Evolutionary conservation across 2,329 filamentous ascomycete species (phyloP).

Genomic region (Pestalotiopsis fici): DNA sequence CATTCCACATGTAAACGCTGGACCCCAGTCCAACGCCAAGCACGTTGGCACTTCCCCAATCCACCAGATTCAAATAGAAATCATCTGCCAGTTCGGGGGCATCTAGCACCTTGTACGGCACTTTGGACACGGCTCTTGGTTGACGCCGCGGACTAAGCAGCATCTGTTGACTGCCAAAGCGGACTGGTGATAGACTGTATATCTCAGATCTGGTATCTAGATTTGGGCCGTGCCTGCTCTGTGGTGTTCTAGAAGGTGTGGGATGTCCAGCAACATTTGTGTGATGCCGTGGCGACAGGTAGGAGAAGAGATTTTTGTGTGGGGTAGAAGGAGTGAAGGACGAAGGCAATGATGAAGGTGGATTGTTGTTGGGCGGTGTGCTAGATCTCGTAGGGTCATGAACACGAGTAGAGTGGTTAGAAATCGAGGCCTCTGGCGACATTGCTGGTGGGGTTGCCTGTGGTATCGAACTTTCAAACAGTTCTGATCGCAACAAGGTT

Average conservation of each 20-base stretch:
- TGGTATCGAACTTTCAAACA: slow-evolving; percentile 89
- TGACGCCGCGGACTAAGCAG: slow-evolving; percentile 87
- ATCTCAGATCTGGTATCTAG: slow-evolving; percentile 88
- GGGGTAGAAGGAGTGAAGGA: slow-evolving; percentile 90
- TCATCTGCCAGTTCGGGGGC: slow-evolving; percentile 95
- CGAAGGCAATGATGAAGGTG: slow-evolving; percentile 65
- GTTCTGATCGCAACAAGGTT: slow-evolving; percentile 80
- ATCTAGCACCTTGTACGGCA: slow-evolving; percentile 96
- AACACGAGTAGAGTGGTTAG: slow-evolving; percentile 54
- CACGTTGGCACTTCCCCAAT: slow-evolving; percentile 95
- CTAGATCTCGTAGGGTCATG: slow-evolving; percentile 72
- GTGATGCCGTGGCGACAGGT: slow-evolving; percentile 75
- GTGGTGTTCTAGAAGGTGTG: slow-evolving; percentile 86
- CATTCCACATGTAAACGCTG: slow-evolving; percentile 99
- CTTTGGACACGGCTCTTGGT: slow-evolving; percentile 88
- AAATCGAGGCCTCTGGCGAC: slow-evolving; percentile 57
- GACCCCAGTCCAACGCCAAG: slow-evolving; percentile 89
- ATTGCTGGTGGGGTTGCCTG: slow-evolving; percentile 69
- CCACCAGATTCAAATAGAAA: slow-evolving; percentile 95
- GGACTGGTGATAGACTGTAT: slow-evolving; percentile 92
- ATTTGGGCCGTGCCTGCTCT: slow-evolving; percentile 84
- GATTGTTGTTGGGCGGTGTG: slow-evolving; percentile 76
- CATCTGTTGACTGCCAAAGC: slow-evolving; percentile 91
- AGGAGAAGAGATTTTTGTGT: slow-evolving; percentile 95
- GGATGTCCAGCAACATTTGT: slow-evolving; percentile 75